These are phyloP conservation scores for Boletus semigastroideus DNA, from an alignment of 1,284 basidiomycete genomes.

Conservation along the genomic window DNA sequence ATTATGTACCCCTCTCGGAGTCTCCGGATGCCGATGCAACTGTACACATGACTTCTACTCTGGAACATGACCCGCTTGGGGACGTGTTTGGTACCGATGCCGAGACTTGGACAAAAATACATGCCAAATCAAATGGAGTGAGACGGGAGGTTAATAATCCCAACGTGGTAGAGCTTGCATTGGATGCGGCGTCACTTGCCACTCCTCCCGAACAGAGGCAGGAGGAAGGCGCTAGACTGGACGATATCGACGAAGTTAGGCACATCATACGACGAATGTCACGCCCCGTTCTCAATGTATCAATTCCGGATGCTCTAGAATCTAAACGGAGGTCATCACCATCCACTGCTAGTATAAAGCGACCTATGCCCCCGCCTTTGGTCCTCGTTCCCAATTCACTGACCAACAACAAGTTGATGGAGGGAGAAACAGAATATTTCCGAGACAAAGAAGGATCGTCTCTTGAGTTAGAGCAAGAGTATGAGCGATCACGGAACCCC, in stretches of 20 bases:
- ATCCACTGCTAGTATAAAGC: constrained; percentile 26
- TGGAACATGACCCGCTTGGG: constrained; percentile 42
- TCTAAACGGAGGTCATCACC: constrained; percentile 30
- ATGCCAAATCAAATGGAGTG: constrained; percentile 28
- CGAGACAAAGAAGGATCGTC: constrained; percentile 27
- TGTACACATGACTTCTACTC: constrained; percentile 23
- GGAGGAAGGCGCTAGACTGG: constrained; percentile 26
- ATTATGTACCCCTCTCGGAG: constrained; percentile 38
- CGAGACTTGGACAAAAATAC: constrained; percentile 61
- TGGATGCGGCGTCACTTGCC: constrained; percentile 50
- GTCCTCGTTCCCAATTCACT: constrained; percentile 40
- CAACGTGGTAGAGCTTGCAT: constrained; percentile 51
- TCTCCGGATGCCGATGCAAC: constrained; percentile 25
- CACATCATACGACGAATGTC: constrained; percentile 46
- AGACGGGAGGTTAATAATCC: constrained; percentile 35
- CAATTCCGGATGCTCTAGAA: constrained; percentile 30
- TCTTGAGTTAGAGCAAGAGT: constrained; percentile 34
- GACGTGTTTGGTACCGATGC: constrained; percentile 59
- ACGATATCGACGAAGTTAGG: constrained; percentile 48
- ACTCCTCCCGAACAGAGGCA: constrained; percentile 37
- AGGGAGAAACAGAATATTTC: constrained; percentile 15
- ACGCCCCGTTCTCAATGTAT: constrained; percentile 31
- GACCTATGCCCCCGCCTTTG: constrained; percentile 50
- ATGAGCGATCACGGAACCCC: constrained; percentile 43
- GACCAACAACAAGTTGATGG: constrained; percentile 16